These are phyloP conservation scores for Citrullus colocynthis DNA, from an alignment of 306 rosid species.

Conservation along the genomic window DNA sequence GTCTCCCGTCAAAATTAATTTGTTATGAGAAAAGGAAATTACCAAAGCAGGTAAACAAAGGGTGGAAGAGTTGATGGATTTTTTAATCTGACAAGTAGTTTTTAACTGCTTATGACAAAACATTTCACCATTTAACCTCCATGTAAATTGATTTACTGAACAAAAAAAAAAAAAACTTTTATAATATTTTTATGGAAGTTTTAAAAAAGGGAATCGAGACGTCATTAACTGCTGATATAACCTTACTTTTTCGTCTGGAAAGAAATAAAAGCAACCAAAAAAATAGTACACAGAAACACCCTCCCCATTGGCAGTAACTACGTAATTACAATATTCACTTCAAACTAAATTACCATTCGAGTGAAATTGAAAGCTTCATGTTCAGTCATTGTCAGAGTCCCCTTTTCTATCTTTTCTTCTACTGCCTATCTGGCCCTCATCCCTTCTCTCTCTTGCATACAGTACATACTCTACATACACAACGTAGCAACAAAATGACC, in stretches of 20 bases:
- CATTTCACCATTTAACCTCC: background rate
- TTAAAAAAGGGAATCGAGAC: background rate
- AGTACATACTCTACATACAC: background rate
- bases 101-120: background rate
- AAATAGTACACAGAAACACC: background rate
- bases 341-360: background rate
- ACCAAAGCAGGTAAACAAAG: background rate
- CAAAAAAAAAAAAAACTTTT: background rate
- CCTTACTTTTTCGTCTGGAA: slow-evolving; percentile 1
- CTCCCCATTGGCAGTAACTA: background rate
- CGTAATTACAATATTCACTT: background rate
- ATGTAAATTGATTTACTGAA: background rate
- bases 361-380: slow-evolving; percentile 2
- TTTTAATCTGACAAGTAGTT: background rate
- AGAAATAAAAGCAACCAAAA: slow-evolving; percentile 4
- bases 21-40: background rate
- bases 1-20: background rate
- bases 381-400: slow-evolving; percentile 6
- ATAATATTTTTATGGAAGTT: background rate
- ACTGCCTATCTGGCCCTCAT: background rate
- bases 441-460: background rate
- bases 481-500: background rate
- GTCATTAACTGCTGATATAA: background rate
- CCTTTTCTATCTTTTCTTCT: background rate
- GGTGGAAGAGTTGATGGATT: background rate